These are phyloP conservation scores for Pelargonium myrrhifolium DNA, from an alignment of 441 rosid genomes.

Conservation along the genomic window DNA sequence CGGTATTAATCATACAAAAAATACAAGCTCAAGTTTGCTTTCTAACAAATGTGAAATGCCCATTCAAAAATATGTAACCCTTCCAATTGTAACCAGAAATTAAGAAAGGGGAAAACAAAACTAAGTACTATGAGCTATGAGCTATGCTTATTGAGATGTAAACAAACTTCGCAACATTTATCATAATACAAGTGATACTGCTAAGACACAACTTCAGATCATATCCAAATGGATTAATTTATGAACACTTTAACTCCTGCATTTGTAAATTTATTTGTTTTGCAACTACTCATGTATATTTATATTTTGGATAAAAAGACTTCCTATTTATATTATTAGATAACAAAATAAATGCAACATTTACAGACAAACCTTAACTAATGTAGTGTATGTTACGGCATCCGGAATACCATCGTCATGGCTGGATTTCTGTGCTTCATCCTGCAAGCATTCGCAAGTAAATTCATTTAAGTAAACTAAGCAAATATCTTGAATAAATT, in stretches of 20 bases:
- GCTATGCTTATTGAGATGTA: not conserved
- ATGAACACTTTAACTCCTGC: not conserved
- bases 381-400: conserved; percentile 54
- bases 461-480: conserved; percentile 17
- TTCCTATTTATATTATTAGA: conserved; percentile 10
- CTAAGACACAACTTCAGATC: not conserved
- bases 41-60: conserved; percentile 6
- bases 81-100: not conserved
- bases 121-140: not conserved
- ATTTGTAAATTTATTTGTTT: not conserved
- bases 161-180: not conserved
- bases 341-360: conserved; percentile 12
- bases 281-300: not conserved
- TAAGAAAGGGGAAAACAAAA: not conserved
- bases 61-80: not conserved
- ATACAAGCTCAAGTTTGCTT: no score
- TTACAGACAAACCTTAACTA: conserved; percentile 54
- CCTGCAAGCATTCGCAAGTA: conserved; percentile 34
- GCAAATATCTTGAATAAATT: conserved; percentile 23
- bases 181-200: not conserved
- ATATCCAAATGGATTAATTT: not conserved
- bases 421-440: conserved; percentile 32
- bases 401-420: conserved; percentile 41
- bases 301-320: not conserved
- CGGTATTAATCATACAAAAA: not conserved